Base-by-base conservation (phyloP, 805 yeast species). In the Priceomyces melissophilus region DNA sequence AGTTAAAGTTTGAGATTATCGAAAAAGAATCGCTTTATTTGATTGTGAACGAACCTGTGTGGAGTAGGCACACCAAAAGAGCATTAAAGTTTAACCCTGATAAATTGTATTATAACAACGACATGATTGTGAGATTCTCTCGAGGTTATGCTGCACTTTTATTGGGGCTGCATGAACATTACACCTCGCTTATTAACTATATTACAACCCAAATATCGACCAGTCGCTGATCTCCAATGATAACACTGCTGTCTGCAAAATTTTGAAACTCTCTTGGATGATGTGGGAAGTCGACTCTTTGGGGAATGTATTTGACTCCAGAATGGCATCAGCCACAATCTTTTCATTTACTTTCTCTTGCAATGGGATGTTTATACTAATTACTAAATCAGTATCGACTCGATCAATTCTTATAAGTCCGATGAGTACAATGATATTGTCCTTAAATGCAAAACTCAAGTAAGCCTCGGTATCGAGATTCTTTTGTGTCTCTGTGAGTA, bases 331-430 rank as follows among this genome's bases (percentile, higher is more conserved):
- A 16, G 31, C 9, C 4, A 29, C 12, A 5, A 29, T 5, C 5
- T 29, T 29, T 29, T 2, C 36, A 39, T n/a, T 9, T 5, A 29
- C 10, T 12, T 14, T 6, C 11, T 13, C 16, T 3, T 10, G 11
- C 16, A 31, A 13, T 3, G 35, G 35, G 9, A 81, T 69, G 47
- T 83, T 82, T 52, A 76, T 69, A 3, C 84, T 72, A 10, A 85
- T 55, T 31, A 84, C 54, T 3, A 81, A 67, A 59, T 86, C 95
- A 0, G 90, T 81, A 2, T 63, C 63, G 1, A 65, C 77, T 37
- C 69, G 69, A 9, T 55, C 48, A 17, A 84, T 49, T 40, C 90
- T 65, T 27, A 84, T 60, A 32, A 86, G 56, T 0, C 79, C 83
- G n/a, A 83, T 49, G 11, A 82, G 68, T 10, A 81, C 62, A 10